Conservation (phyloP, 2,329 filamentous ascomycete genomes). For the Phialocephala sp. region DNA sequence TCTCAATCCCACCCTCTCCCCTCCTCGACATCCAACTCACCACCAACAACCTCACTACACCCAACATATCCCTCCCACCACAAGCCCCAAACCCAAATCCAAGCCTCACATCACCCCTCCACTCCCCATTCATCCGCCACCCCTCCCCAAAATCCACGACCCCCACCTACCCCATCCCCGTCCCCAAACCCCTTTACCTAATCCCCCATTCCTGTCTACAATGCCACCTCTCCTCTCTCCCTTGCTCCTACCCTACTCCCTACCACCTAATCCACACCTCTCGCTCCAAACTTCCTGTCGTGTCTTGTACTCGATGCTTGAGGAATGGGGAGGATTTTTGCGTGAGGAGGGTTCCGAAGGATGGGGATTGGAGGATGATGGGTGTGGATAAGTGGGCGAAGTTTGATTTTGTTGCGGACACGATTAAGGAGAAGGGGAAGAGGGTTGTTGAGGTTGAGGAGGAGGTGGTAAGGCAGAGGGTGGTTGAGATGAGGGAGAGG, state of each 20-base stretch:
- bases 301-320: constrained; percentile 6
- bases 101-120: no score
- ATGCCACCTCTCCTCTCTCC: constrained; percentile 12
- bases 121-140: neutral
- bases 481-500: neutral
- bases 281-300: neutral
- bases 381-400: neutral
- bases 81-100: neutral
- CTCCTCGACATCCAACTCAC: neutral
- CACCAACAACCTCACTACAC: no score
- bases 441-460: neutral
- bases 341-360: neutral
- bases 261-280: neutral
- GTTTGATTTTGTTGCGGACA: neutral
- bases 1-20: neutral
- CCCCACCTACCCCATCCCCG: neutral
- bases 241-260: constrained; percentile 8
- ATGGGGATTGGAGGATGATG: neutral
- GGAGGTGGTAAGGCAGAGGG: neutral
- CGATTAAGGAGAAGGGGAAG: neutral
- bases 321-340: constrained; percentile 13
- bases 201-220: constrained; percentile 17
- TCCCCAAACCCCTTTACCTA: neutral
- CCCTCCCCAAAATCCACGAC: neutral
- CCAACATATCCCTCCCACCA: neutral